A percentile compares a stretch with the other conserved stretches of the same genome.
phyloP scores from a whole-genome alignment of 805 yeast genomes.

The Candida awuae region DNA sequence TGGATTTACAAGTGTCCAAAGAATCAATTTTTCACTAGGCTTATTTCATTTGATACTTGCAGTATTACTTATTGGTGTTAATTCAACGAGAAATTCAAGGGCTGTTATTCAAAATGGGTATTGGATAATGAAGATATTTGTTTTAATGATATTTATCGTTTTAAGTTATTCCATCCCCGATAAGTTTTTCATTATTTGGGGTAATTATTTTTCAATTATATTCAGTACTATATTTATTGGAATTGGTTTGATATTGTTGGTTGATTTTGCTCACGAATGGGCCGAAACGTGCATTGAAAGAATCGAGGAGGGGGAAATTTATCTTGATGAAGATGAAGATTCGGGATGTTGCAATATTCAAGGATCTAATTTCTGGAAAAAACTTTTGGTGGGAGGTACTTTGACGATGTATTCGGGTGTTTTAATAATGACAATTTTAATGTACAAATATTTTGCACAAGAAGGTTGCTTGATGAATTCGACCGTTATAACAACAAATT shows the following conservation, averaged over 20 bases:
- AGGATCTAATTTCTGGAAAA: constrained; percentile 63
- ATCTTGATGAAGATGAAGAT: constrained; percentile 42
- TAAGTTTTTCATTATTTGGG: constrained; percentile 78
- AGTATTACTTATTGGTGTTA: constrained; percentile 58
- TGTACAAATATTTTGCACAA: constrained; percentile 79
- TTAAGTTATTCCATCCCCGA: constrained; percentile 79
- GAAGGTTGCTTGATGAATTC: constrained; percentile 83
- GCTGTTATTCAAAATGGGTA: constrained; percentile 83
- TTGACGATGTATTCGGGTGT: constrained; percentile 73
- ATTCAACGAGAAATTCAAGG: constrained; percentile 68
- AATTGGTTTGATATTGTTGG: constrained; percentile 81
- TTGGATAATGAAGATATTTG: constrained; percentile 72
- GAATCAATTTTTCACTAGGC: constrained; percentile 85
- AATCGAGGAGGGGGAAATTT: constrained; percentile 68
- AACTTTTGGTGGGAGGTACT: constrained; percentile 79
- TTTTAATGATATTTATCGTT: constrained; percentile 49
- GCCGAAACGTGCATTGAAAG: constrained; percentile 91
- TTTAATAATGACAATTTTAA: constrained; percentile 61
- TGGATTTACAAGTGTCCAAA: constrained; percentile 90
- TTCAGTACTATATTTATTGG: constrained; percentile 80
- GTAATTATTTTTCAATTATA: constrained; percentile 79
- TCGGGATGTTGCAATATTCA: constrained; percentile 24
- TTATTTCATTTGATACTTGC: constrained; percentile 68
- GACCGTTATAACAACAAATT: constrained; percentile 72
- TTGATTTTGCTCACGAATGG: constrained; percentile 98